Evolutionary conservation across 1,284 basidiomycete species (phyloP).

Genomic region (Trametes pubescens): DNA sequence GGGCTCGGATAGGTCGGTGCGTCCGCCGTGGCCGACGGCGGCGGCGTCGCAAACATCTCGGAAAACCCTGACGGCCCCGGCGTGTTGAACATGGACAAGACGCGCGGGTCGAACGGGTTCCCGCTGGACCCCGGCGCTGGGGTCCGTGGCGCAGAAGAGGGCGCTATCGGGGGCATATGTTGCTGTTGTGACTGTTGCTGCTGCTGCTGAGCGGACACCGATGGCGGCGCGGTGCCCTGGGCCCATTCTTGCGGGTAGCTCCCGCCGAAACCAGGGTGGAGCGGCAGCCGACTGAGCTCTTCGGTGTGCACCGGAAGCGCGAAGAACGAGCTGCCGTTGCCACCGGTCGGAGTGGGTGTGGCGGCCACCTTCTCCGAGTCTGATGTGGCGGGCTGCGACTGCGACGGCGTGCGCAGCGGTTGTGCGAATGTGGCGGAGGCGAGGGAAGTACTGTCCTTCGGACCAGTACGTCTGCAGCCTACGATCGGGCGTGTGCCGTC

Average conservation of each 20-base stretch:
- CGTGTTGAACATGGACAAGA: conserved; percentile 29
- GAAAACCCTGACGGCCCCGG: conserved; percentile 17
- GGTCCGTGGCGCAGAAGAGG: neutral
- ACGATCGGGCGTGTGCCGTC: conserved; percentile 41
- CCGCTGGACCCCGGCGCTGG: neutral
- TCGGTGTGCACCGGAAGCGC: conserved; percentile 64
- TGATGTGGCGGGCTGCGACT: conserved; percentile 24
- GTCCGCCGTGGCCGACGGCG: conserved; percentile 11
- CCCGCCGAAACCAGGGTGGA: conserved; percentile 46
- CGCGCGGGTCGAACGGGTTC: conserved; percentile 28
- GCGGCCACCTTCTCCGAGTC: conserved; percentile 16
- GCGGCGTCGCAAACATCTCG: conserved; percentile 21
- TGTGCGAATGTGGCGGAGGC: conserved; percentile 28
- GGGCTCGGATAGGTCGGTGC: conserved; percentile 19
- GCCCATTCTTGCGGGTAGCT: conserved; percentile 24
- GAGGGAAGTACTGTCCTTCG: conserved; percentile 24
- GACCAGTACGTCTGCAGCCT: conserved; percentile 42
- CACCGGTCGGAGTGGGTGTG: neutral
- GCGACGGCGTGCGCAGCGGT: conserved; percentile 21
- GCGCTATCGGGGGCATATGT: neutral
- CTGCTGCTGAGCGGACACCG: neutral
- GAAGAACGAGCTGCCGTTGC: conserved; percentile 24
- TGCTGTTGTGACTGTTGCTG: conserved; percentile 4
- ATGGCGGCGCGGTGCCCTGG: neutral
- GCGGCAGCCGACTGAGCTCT: conserved; percentile 62